Percentiles rank a stretch among this genome's conserved stretches.
Evolutionary conservation across 2,329 filamentous ascomycete genomes (phyloP).

Genomic region (Talaromyces sp.): DNA sequence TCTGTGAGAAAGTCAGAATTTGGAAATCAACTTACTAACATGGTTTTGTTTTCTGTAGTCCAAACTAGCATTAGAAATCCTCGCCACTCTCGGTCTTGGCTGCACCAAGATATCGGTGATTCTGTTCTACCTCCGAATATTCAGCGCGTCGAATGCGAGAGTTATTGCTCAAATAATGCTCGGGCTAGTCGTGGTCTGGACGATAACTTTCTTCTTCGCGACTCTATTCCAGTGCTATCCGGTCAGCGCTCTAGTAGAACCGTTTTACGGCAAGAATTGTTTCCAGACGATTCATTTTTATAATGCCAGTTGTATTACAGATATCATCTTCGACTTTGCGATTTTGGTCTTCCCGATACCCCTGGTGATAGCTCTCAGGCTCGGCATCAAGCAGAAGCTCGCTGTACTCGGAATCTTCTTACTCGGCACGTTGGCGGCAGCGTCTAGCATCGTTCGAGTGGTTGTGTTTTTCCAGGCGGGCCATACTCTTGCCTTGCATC

Average conservation of each 20-base stretch:
- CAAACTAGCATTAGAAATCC: too few species aligned
- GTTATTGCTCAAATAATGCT: neutral
- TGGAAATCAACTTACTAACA: too few species aligned
- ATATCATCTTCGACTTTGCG: neutral
- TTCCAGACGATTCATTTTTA: neutral
- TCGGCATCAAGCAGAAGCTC: neutral
- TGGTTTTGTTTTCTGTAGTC: too few species aligned
- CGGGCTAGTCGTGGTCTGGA: neutral
- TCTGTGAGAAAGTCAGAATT: too few species aligned
- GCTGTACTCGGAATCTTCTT: neutral
- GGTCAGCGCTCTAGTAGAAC: neutral
- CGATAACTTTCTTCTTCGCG: neutral
- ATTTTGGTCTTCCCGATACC: neutral
- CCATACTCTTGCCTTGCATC: too few species aligned
- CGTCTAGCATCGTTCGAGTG: neutral
- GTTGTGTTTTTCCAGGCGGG: neutral
- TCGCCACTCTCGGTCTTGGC: too few species aligned
- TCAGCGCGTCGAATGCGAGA: neutral
- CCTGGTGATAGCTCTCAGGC: neutral
- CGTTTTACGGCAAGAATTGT: neutral
- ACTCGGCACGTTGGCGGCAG: neutral
- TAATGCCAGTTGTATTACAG: neutral
- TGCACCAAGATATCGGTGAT: too few species aligned
- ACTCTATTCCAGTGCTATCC: neutral
- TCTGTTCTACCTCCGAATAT: neutral